phyloP scores from a whole-genome alignment of 371 early-diverging fungal species.

The Syncephalastrum racemosum region DNA sequence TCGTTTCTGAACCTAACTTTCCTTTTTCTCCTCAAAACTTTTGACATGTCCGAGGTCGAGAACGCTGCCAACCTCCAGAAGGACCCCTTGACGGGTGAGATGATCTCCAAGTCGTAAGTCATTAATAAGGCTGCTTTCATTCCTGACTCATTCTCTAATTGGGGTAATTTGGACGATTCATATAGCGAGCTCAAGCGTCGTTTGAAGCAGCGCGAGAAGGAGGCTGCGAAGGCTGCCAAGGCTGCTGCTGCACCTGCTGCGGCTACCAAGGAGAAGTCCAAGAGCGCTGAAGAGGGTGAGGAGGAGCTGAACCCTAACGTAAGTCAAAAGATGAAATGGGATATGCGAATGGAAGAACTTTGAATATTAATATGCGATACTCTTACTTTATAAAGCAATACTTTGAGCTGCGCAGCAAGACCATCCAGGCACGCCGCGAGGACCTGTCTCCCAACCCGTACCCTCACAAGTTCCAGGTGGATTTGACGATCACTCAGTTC shows the following conservation, averaged over 20 bases:
- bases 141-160: too few species aligned
- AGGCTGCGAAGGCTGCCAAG: conserved; percentile 77
- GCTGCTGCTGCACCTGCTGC: conserved; percentile 63
- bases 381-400: conserved; percentile 77
- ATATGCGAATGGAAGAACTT: conserved; percentile 1
- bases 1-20: not conserved
- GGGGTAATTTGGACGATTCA: conserved; percentile 5
- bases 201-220: conserved; percentile 85
- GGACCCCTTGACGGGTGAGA: conserved; percentile 93
- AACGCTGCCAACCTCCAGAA: conserved; percentile 56
- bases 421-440: conserved; percentile 78
- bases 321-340: conserved; percentile 22
- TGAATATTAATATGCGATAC: not conserved
- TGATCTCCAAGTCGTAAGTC: conserved; percentile 91
- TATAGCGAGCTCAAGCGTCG: conserved; percentile 92
- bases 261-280: conserved; percentile 57
- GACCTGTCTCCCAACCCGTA: conserved; percentile 85
- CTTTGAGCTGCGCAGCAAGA: conserved; percentile 94
- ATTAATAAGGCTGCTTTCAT: not conserved
- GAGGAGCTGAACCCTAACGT: conserved; percentile 86
- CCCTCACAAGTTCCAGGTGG: conserved; percentile 97
- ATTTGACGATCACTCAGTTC: conserved; percentile 81
- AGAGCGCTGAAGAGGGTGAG: conserved; percentile 72
- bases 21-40: conserved; percentile 3
- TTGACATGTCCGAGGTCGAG: conserved; percentile 18